phyloP scores from a whole-genome alignment of 2,329 filamentous ascomycete genomes.

The Cladosporium phlei region DNA sequence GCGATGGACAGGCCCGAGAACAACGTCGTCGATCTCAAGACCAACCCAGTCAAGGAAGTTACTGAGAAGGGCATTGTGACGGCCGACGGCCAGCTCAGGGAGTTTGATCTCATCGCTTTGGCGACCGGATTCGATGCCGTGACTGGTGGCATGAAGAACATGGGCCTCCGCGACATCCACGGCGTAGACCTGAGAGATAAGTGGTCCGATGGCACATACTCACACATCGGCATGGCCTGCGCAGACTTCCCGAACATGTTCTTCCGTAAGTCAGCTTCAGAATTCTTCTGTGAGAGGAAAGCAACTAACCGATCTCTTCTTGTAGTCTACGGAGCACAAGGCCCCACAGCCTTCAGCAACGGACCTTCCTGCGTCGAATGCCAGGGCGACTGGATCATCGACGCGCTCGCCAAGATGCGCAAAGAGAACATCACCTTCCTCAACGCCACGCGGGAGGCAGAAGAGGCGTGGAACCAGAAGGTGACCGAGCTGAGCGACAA shows the following conservation, averaged over 20 bases:
- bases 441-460: conserved; percentile 38
- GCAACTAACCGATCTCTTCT: conserved; percentile 17
- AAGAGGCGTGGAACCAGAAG: conserved; percentile 37
- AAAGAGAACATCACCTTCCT: conserved; percentile 37
- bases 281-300: neutral
- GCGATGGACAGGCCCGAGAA: conserved; percentile 40
- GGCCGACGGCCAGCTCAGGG: conserved; percentile 35
- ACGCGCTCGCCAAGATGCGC: conserved; percentile 36
- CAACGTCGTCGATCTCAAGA: conserved; percentile 39
- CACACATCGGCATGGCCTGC: conserved; percentile 37
- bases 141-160: conserved; percentile 33
- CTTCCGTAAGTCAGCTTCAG: conserved; percentile 17
- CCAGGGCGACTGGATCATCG: conserved; percentile 44
- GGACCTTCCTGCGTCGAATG: conserved; percentile 43
- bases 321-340: conserved; percentile 41
- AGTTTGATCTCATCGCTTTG: conserved; percentile 41
- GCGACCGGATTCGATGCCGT: conserved; percentile 43
- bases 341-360: conserved; percentile 44
- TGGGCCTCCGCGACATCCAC: conserved; percentile 32
- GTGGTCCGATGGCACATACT: conserved; percentile 40
- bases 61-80: conserved; percentile 42
- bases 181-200: conserved; percentile 39
- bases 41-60: conserved; percentile 39
- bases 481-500: conserved; percentile 27
- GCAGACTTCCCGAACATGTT: conserved; percentile 37